phyloP scores from a whole-genome alignment of 768 basidiomycete genomes.

The Lactarius tabidus region DNA sequence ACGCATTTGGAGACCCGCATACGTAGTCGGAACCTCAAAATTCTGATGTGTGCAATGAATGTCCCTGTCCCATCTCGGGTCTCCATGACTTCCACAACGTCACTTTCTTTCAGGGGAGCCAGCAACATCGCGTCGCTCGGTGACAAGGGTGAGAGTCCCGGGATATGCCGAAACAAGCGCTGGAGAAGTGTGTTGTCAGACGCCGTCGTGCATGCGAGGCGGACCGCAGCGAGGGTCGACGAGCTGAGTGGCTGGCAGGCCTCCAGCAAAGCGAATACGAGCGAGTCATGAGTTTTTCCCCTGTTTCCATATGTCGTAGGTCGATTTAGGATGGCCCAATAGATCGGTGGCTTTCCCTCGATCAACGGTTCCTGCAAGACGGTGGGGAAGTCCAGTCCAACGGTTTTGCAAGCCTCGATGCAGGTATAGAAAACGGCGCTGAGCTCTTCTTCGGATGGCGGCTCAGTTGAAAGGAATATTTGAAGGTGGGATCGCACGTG shows the following conservation, averaged over 20 bases:
- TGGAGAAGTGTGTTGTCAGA: slow-evolving; percentile 61
- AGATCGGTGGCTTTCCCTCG: slow-evolving; percentile 61
- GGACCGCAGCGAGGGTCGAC: slow-evolving; percentile 40
- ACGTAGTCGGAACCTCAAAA: slow-evolving; percentile 61
- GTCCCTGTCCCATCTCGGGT: slow-evolving; percentile 39
- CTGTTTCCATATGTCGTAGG: slow-evolving; percentile 28
- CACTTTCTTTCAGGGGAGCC: slow-evolving; percentile 40
- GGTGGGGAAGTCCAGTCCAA: slow-evolving; percentile 47
- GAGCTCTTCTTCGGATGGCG: slow-evolving; percentile 10
- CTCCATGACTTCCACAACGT: slow-evolving; percentile 47
- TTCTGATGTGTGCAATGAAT: slow-evolving; percentile 50
- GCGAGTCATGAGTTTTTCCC: slow-evolving; percentile 28
- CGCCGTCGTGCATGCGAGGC: slow-evolving; percentile 59
- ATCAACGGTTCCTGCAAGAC: slow-evolving; percentile 62
- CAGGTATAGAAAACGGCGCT: slow-evolving; percentile 53
- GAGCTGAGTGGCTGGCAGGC: slow-evolving; percentile 39
- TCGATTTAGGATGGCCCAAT: slow-evolving; percentile 67
- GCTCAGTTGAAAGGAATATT: neutral
- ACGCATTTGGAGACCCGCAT: slow-evolving; percentile 61
- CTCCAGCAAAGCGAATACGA: slow-evolving; percentile 49
- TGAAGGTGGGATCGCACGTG: neutral
- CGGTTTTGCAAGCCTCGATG: slow-evolving; percentile 51
- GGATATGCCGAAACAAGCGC: slow-evolving; percentile 44
- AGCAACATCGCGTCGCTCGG: slow-evolving; percentile 49
- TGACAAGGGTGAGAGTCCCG: slow-evolving; percentile 50